Evolutionary conservation across 768 basidiomycete genomes (phyloP), one percentile per base, ranked within the genome.

Genomic region (Pulveroboletus sp.): DNA sequence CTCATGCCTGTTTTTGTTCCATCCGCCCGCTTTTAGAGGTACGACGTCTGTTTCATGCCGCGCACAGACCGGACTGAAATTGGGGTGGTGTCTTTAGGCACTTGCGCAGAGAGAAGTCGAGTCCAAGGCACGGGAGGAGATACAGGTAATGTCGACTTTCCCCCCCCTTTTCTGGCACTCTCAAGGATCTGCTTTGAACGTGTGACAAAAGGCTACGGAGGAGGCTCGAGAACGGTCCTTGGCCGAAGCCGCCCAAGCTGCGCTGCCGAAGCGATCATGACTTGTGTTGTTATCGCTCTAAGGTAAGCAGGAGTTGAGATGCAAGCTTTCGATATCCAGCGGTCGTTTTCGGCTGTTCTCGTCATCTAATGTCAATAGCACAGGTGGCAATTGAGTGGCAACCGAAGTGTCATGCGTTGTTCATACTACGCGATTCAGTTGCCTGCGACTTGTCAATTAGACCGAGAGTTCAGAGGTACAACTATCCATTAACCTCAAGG

Each of bases 191-290:
- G 37, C n/a, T 41, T 39, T 39, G 11, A 51, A 40, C 6, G 20
- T 3, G 26, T 27, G 14, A 26, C n/a, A 16, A 39, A 20, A 65
- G 65, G 67, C 50, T 26, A 54, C 13, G 24, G 63, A 65, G 5
- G 61, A 69, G 27, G 65, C 63, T 29, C 66, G 56, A 31, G 66
- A 67, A 46, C 55, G 19, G 23, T 61, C 63, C 16, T 50, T 67
- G 49, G 66, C 66, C 2, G 65, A 64, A 38, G 66, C 67, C 9
- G 66, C 66, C 1, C 66, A 67, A 46, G 56, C 50, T 38, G 60
- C 50, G 22, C 56, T 68, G 8, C 48, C 43, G 20, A 61, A 16
- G 40, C 60, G 57, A 31, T 45, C 47, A 22, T 63, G 51, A 31
- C 22, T 22, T n/a, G 20, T 3, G 2, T 19, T 10, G 10, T 10